Base-by-base conservation (phyloP, 2,329 filamentous ascomycete species). In the Aspergillus unguis region DNA sequence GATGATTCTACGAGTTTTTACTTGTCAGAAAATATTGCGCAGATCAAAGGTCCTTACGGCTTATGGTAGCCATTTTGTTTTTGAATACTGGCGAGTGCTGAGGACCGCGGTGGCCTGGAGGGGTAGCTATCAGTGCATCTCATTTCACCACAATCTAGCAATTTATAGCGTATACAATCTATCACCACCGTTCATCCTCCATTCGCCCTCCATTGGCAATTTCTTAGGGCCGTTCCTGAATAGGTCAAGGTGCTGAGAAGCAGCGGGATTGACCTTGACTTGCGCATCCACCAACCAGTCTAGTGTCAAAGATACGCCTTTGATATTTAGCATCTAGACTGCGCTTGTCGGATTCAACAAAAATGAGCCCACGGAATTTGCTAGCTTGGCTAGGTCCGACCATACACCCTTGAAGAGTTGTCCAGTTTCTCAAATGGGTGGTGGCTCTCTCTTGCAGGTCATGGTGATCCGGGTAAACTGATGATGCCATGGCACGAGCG, bases 71-170 rank as follows among this genome's bases (percentile, higher is more conserved):
- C 17, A 17, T 11, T 32, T 50, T 31, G 10, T 5, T 25, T 26
- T 40, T 33, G 26, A 6, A 40, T 25, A 37, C 4, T 48, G 28
- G 28, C 36, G 8, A 28, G 29, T 6, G 36, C 37, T 53, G 55
- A 40, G 55, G 55, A 57, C 55, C 55, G 48, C 44, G 52, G 55
- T 52, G 52, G 55, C 49, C 27, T 36, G 43, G 54, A 54, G 54
- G 54, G 52, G 54, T 48, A 42, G 9, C 31, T 17, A 41, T 40
- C 27, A 28, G 31, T 29, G 25, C n/a, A 29, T 10, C 6, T 9
- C 11, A 41, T 29, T 33, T 29, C 25, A 10, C 46, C 29, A 9
- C 44, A 23, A 23, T 7, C 11, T 27, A n/a, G 33, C 17, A 17
- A 17, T 17, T 17, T 17, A 17, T 17, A 17, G 17, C 17, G 17